Evolutionary conservation across 805 yeast species (phyloP).

Genomic region (Hanseniaspora valbyensis): DNA sequence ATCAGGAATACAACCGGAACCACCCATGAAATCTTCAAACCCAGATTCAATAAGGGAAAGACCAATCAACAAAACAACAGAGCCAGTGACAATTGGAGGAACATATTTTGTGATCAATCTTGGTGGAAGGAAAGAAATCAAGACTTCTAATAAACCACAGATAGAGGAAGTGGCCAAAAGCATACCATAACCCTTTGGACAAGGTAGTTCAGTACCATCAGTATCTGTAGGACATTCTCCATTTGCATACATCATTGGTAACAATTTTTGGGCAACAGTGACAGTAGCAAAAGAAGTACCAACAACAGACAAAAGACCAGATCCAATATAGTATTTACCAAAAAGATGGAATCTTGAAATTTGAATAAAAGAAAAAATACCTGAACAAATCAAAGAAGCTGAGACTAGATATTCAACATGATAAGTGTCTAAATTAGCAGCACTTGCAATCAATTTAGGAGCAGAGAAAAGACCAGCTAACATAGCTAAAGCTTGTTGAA

Average conservation of each 20-base stretch:
- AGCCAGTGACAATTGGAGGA: slow-evolving; percentile 89
- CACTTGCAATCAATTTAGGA: slow-evolving; percentile 56
- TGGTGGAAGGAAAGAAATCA: slow-evolving; percentile 69
- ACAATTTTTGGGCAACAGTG: slow-evolving; percentile 60
- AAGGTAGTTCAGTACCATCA: slow-evolving; percentile 59
- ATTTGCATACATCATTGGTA: slow-evolving; percentile 66
- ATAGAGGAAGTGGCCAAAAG: slow-evolving; percentile 68
- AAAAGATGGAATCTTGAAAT: slow-evolving; percentile 71
- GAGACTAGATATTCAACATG: slow-evolving; percentile 57
- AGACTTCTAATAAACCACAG: slow-evolving; percentile 65
- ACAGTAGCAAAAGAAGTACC: slow-evolving; percentile 88
- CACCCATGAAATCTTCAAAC: slow-evolving; percentile 80
- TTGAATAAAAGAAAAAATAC: slow-evolving; percentile 59
- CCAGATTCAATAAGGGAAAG: slow-evolving; percentile 57
- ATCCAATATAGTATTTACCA: slow-evolving; percentile 69
- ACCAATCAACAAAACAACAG: slow-evolving; percentile 81
- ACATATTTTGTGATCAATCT: slow-evolving; percentile 55
- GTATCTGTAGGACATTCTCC: slow-evolving; percentile 56
- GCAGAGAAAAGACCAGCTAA: slow-evolving; percentile 84
- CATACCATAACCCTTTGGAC: slow-evolving; percentile 88
- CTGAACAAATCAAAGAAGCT: slow-evolving; percentile 59
- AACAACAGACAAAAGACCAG: slow-evolving; percentile 80
- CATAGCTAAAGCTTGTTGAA: slow-evolving; percentile 85
- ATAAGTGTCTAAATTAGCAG: slow-evolving; percentile 46
- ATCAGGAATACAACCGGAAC: slow-evolving; percentile 53